phyloP scores from a whole-genome alignment of 805 yeast genomes.

The Candida ovalis region DNA sequence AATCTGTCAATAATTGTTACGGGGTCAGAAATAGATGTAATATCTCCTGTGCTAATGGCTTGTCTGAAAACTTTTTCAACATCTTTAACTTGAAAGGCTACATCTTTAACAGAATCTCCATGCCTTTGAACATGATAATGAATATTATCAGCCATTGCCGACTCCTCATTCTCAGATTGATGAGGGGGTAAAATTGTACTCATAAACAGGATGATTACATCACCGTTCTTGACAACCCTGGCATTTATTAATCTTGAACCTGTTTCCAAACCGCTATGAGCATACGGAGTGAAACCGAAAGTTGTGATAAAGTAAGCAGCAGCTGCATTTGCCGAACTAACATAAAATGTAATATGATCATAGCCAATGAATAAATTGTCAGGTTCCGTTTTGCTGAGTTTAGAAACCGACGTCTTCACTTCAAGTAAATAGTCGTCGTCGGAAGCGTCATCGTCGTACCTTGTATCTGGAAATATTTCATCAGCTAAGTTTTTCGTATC shows the following conservation, averaged over 20 bases:
- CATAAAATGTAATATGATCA: conserved; percentile 66
- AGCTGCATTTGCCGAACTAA: conserved; percentile 65
- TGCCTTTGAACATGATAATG: conserved; percentile 49
- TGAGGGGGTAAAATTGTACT: conserved; percentile 34
- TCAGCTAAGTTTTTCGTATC: too few species aligned
- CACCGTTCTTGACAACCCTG: conserved; percentile 59
- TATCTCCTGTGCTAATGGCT: conserved; percentile 52
- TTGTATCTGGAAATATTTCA: too few species aligned
- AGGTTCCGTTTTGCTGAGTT: too few species aligned
- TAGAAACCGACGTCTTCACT: not conserved
- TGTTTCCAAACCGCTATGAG: conserved; percentile 65
- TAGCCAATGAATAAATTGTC: conserved; percentile 35
- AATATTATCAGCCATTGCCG: conserved; percentile 30
- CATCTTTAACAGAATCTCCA: conserved; percentile 81
- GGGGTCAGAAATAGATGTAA: conserved; percentile 24
- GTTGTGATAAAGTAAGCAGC: conserved; percentile 50
- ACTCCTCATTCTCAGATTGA: conserved; percentile 5
- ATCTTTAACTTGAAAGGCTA: conserved; percentile 59
- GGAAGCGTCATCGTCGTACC: too few species aligned
- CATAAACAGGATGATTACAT: conserved; percentile 46
- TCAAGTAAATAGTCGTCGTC: not conserved
- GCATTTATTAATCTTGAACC: conserved; percentile 52
- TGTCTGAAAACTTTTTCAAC: conserved; percentile 40
- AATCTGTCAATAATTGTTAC: conserved; percentile 34
- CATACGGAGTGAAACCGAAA: conserved; percentile 63